Conservation (phyloP, 2,329 filamentous ascomycete genomes). For the Ophiostoma populinum region DNA sequence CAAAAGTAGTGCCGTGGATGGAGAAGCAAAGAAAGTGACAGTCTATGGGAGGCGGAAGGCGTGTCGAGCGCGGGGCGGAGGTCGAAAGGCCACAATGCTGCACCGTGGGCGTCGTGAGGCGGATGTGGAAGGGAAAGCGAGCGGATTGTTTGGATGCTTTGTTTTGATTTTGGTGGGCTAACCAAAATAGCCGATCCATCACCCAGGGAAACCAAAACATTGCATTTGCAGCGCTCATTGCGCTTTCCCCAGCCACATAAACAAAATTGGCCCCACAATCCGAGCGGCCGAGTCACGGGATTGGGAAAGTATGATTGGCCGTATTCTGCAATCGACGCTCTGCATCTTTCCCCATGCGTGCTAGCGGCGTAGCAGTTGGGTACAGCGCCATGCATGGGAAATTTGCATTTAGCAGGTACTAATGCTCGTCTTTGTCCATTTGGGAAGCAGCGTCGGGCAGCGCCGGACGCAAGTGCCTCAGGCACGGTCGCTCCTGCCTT, state of each 20-base stretch:
- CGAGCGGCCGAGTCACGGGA: slow-evolving; percentile 6
- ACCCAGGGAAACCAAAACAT: slow-evolving; percentile 14
- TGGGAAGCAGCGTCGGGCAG: no score
- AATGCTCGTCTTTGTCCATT: background rate
- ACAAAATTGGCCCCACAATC: slow-evolving; percentile 5
- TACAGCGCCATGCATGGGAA: no score
- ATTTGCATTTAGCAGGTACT: no score
- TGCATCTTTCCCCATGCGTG: background rate
- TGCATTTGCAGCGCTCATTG: slow-evolving; percentile 1
- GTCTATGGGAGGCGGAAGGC: slow-evolving; percentile 2
- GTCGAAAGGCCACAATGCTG: slow-evolving; percentile 3
- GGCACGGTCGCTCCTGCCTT: background rate
- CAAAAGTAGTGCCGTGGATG: background rate
- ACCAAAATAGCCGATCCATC: slow-evolving; percentile 11
- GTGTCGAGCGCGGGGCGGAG: slow-evolving; percentile 4
- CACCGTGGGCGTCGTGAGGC: slow-evolving; percentile 3
- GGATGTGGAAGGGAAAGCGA: slow-evolving; percentile 4
- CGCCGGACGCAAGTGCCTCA: no score
- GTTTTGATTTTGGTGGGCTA: slow-evolving; percentile 14
- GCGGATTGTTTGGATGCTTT: slow-evolving; percentile 13
- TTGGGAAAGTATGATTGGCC: slow-evolving; percentile 2
- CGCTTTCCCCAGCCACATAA: slow-evolving; percentile 8
- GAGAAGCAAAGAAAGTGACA: background rate
- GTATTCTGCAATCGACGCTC: background rate
- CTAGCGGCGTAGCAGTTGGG: background rate